A percentile compares a stretch with the other conserved stretches of the same genome.
Evolutionary conservation across 2,329 filamentous ascomycete genomes (phyloP).

Genomic region (Chaetomium globosum): DNA sequence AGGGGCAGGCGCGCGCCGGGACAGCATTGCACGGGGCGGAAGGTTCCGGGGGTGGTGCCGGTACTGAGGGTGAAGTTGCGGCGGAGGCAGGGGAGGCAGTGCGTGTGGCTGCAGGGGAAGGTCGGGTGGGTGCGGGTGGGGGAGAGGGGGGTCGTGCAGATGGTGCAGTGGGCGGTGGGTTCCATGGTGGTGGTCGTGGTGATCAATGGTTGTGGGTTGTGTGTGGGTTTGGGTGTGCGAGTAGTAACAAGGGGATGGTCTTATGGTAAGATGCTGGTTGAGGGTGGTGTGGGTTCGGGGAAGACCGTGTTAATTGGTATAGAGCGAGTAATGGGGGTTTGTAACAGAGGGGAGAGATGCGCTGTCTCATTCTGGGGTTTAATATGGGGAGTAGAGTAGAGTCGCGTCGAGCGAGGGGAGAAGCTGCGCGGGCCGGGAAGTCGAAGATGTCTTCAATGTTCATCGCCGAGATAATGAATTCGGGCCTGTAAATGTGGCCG

Average conservation of each 20-base stretch:
- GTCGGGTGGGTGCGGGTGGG: neutral
- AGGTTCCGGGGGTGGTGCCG: conserved; percentile 3
- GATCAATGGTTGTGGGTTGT: neutral
- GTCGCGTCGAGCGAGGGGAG: neutral
- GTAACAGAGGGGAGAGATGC: neutral
- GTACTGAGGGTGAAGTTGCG: conserved; percentile 20
- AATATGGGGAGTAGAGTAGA: neutral
- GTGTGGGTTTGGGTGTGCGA: neutral
- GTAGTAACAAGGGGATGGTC: neutral
- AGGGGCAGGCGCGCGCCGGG: conserved; percentile 15
- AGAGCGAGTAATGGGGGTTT: neutral
- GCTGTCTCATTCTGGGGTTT: neutral
- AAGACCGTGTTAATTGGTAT: neutral
- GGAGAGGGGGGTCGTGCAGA: conserved; percentile 8
- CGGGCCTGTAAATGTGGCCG: neutral
- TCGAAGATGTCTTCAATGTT: neutral
- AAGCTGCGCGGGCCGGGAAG: neutral
- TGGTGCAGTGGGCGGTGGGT: neutral
- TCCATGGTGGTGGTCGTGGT: neutral
- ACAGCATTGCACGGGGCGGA: conserved; percentile 31
- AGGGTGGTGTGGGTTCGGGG: neutral
- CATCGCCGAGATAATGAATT: neutral
- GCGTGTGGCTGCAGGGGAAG: conserved; percentile 13
- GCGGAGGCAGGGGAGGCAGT: conserved; percentile 25
- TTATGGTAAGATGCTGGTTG: neutral